phyloP scores from a whole-genome alignment of 1,284 basidiomycete genomes.

The Anthracocystis setariae region DNA sequence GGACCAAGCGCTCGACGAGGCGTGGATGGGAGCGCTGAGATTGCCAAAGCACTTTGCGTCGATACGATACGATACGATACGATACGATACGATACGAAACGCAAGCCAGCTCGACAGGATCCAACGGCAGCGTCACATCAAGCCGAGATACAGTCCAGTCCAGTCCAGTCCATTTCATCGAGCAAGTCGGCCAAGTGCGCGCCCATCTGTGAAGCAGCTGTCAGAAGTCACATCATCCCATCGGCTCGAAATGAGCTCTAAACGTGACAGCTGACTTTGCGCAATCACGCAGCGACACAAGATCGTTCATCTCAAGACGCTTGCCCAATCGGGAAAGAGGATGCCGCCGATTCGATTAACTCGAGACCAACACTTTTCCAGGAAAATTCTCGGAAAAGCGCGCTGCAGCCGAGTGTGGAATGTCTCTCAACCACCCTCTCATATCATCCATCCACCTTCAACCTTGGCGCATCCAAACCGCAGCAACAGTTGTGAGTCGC shows the following conservation, averaged over 20 bases:
- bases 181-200: no score
- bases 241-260: neutral
- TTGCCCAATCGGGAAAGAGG: neutral
- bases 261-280: neutral
- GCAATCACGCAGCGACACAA: conserved; percentile 3
- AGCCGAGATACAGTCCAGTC: no score
- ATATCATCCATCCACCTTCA: neutral
- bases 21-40: no score
- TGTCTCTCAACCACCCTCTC: conserved; percentile 13
- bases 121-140: no score
- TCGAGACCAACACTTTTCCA: conserved; percentile 13
- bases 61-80: no score
- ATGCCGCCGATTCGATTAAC: conserved; percentile 6
- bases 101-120: no score
- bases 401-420: conserved; percentile 12
- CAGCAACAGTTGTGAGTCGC: conserved; percentile 1
- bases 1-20: no score
- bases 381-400: neutral
- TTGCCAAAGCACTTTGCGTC: no score
- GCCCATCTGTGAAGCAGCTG: neutral
- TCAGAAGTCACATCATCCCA: conserved; percentile 1
- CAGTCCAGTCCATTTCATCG: no score
- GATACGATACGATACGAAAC: no score
- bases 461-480: neutral
- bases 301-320: no score